A percentile compares a stretch with the other conserved stretches of the same genome.
phyloP scores from a whole-genome alignment of 257 asterid species.

The Scutellaria baicalensis region DNA sequence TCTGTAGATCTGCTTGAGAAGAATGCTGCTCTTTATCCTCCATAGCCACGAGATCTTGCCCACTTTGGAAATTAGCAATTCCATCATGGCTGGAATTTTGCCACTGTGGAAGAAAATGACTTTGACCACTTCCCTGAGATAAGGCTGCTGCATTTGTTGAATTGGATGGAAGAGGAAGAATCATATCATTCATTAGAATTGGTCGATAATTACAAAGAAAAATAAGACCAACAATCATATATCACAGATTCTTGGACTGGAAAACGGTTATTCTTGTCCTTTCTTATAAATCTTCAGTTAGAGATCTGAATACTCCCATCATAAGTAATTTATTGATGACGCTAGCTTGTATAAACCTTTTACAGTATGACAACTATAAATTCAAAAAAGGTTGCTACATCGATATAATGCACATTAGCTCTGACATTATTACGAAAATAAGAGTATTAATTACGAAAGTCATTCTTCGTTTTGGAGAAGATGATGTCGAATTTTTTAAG shows the following conservation, averaged over 20 bases:
- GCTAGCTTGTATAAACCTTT: not conserved
- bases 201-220: not conserved
- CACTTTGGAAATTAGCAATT: constrained; percentile 33
- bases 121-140: constrained; percentile 41
- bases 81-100: constrained; percentile 49
- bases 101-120: constrained; percentile 55
- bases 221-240: not conserved
- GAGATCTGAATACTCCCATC: not conserved
- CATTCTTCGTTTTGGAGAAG: not conserved
- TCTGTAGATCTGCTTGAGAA: constrained; percentile 33
- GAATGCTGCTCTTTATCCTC: constrained; percentile 43
- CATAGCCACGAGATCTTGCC: constrained; percentile 29
- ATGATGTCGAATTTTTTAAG: not conserved
- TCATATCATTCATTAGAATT: not conserved
- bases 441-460: not conserved
- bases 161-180: constrained; percentile 2
- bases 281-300: not conserved
- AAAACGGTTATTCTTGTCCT: not conserved
- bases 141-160: constrained; percentile 29
- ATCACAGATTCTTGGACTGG: not conserved
- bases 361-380: not conserved
- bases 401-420: not conserved
- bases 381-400: not conserved
- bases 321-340: not conserved
- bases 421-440: not conserved